phyloP scores from a whole-genome alignment of 495 filamentous ascomycete species.

The Ascobolus immersus region DNA sequence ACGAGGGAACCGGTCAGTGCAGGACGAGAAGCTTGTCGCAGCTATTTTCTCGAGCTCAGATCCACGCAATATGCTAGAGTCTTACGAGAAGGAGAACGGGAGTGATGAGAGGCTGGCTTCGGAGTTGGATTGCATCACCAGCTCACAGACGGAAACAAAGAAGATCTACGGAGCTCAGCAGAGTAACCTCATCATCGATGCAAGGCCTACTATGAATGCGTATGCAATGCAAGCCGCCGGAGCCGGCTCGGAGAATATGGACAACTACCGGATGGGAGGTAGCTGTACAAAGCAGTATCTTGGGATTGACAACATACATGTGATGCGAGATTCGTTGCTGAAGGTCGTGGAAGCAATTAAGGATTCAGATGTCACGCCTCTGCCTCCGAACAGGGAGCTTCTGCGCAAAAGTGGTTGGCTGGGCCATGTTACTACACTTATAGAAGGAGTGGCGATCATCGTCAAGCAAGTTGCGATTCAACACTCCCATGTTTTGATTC shows the following conservation, averaged over 20 bases:
- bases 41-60: slow-evolving; percentile 45
- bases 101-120: not conserved
- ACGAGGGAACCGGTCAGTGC: slow-evolving; percentile 66
- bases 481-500: slow-evolving; percentile 84
- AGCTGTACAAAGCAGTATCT: slow-evolving; percentile 55
- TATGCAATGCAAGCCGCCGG: slow-evolving; percentile 88
- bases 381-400: slow-evolving; percentile 61
- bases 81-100: not conserved
- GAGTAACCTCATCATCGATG: slow-evolving; percentile 88
- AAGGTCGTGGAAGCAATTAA: slow-evolving; percentile 79
- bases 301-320: slow-evolving; percentile 98
- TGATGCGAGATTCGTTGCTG: slow-evolving; percentile 79
- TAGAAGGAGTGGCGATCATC: slow-evolving; percentile 66
- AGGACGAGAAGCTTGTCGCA: slow-evolving; percentile 81
- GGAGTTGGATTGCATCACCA: slow-evolving; percentile 1
- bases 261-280: slow-evolving; percentile 65
- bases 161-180: slow-evolving; percentile 79
- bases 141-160: slow-evolving; percentile 17
- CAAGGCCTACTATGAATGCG: slow-evolving; percentile 83
- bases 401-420: slow-evolving; percentile 72
- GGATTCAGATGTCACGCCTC: slow-evolving; percentile 63
- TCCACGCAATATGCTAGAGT: not conserved
- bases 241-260: slow-evolving; percentile 90
- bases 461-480: slow-evolving; percentile 70
- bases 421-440: slow-evolving; percentile 61